Percentiles rank a stretch among this genome's conserved stretches.
Evolutionary conservation across 2,329 filamentous ascomycete genomes (phyloP).

Genomic region (Exophiala xenobiotica): DNA sequence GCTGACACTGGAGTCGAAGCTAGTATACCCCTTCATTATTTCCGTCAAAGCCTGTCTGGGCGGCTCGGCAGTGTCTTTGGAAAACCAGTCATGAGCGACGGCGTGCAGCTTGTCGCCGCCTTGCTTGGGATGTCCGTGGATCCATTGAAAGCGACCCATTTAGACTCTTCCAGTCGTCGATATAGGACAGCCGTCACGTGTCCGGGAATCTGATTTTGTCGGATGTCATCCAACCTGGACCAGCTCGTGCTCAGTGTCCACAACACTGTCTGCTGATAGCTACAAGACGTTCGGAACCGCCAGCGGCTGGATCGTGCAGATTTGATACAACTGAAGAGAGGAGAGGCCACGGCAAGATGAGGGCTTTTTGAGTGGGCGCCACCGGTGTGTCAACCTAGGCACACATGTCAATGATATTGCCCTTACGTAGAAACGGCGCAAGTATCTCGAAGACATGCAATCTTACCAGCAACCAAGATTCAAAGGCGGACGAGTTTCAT

Average conservation of each 20-base stretch:
- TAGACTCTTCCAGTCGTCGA: conserved; percentile 1
- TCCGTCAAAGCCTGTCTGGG: conserved; percentile 26
- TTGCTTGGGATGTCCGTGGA: conserved; percentile 22
- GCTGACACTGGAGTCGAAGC: conserved; percentile 6
- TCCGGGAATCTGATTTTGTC: not conserved
- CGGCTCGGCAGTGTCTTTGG: conserved; percentile 22
- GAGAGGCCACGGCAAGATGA: not conserved
- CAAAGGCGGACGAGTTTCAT: conserved; percentile 13
- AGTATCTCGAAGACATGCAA: not conserved
- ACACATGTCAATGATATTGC: conserved; percentile 1
- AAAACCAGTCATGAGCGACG: conserved; percentile 26
- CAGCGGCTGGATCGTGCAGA: not conserved
- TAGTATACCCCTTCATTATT: conserved; percentile 23
- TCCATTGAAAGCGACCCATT: conserved; percentile 29
- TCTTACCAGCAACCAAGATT: conserved; percentile 17
- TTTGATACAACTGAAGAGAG: not conserved
- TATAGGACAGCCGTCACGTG: conserved; percentile 1
- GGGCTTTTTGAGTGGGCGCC: conserved; percentile 5
- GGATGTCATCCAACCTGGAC: conserved; percentile 14
- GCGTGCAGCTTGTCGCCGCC: conserved; percentile 23
- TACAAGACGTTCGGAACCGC: not conserved
- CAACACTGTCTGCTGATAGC: too few relatives aligned
- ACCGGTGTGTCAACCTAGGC: conserved; percentile 11
- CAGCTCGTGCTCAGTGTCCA: too few relatives aligned
- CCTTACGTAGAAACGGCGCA: conserved; percentile 10